These are phyloP conservation scores for Gossypium aridum DNA, from an alignment of 441 rosid species.

Conservation along the genomic window DNA sequence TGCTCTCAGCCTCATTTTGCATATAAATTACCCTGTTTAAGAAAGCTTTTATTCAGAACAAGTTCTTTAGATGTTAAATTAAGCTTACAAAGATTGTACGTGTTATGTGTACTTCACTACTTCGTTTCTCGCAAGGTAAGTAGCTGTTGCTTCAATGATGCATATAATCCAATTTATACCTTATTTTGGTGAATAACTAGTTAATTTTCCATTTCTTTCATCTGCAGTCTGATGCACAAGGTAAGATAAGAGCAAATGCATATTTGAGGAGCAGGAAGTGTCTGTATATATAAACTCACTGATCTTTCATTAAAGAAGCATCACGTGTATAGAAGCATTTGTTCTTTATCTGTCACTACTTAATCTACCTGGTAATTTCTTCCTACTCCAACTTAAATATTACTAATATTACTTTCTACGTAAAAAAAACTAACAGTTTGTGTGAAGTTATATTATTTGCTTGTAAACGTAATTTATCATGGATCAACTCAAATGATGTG, in stretches of 20 bases:
- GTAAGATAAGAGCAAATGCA: not conserved
- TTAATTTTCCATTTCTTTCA: too few species aligned
- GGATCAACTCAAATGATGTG: not conserved
- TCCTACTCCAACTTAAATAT: not conserved
- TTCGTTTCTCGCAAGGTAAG: too few species aligned
- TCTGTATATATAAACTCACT: not conserved
- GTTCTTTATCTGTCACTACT: not conserved
- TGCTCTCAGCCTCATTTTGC: too few species aligned
- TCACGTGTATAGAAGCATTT: not conserved
- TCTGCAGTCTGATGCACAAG: not conserved
- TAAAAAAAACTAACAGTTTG: not conserved
- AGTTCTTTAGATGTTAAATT: too few species aligned
- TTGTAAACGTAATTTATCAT: not conserved
- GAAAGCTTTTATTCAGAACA: too few species aligned
- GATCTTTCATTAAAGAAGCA: not conserved
- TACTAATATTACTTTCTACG: too few species aligned
- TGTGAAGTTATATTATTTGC: constrained; percentile 1
- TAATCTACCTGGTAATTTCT: not conserved
- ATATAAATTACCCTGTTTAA: too few species aligned
- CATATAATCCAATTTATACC: too few species aligned
- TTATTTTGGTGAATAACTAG: too few species aligned
- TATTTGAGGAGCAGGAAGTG: not conserved
- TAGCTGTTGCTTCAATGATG: too few species aligned
- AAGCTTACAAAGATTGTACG: too few species aligned
- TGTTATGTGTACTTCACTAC: too few species aligned